phyloP scores from a whole-genome alignment of 2,329 filamentous ascomycete species.

The Aureobasidium namibiae region DNA sequence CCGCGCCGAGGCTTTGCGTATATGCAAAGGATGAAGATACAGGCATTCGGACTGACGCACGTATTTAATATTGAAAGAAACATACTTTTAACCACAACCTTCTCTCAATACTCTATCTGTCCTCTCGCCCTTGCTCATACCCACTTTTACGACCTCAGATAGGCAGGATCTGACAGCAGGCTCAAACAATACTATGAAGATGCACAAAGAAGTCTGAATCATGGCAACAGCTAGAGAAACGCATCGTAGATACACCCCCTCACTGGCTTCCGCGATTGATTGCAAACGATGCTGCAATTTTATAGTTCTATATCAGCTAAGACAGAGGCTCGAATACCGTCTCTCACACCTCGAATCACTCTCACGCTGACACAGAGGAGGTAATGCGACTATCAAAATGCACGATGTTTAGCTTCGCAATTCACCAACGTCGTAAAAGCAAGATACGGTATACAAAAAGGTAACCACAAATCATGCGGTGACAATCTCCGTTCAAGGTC shows the following conservation, averaged over 20 bases:
- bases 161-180: not conserved
- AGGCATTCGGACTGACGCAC: not conserved
- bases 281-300: no score
- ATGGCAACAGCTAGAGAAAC: no score
- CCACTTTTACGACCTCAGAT: not conserved
- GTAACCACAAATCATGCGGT: not conserved
- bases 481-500: not conserved
- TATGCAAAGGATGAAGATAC: not conserved
- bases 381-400: not conserved
- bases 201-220: no score
- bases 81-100: not conserved
- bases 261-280: no score
- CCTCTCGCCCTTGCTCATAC: not conserved
- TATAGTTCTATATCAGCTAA: no score
- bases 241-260: no score
- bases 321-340: no score
- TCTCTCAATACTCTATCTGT: not conserved
- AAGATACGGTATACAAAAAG: not conserved
- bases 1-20: not conserved
- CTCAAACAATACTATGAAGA: no score
- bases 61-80: not conserved
- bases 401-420: not conserved
- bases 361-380: no score
- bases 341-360: no score
- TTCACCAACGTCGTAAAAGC: not conserved